phyloP scores from a whole-genome alignment of 768 basidiomycete genomes.

The Rhizopogon vesiculosus region DNA sequence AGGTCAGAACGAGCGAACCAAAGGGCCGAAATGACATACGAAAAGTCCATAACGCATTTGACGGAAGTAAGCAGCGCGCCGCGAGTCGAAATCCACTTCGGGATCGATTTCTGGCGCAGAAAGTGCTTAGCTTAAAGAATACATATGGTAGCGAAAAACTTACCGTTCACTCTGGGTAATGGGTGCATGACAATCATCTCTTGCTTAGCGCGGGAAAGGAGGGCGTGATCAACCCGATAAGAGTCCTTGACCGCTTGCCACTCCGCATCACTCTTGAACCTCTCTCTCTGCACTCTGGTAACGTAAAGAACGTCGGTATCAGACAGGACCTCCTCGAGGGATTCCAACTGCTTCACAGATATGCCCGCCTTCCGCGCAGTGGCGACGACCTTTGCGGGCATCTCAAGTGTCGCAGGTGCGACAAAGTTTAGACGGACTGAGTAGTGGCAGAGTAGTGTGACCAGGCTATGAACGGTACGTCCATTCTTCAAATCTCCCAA shows the following conservation, averaged over 20 bases:
- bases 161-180: constrained; percentile 87
- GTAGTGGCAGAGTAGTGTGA: constrained; percentile 88
- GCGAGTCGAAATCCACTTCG: constrained; percentile 94
- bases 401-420: constrained; percentile 76
- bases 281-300: constrained; percentile 93
- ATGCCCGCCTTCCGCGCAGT: constrained; percentile 83
- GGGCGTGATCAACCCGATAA: constrained; percentile 91
- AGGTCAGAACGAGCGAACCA: neutral
- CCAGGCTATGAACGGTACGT: constrained; percentile 94
- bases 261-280: constrained; percentile 76
- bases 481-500: constrained; percentile 98
- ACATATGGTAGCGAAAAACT: constrained; percentile 15
- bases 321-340: constrained; percentile 85
- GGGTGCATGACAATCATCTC: constrained; percentile 99
- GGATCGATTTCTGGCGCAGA: constrained; percentile 84
- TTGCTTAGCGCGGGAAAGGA: constrained; percentile 89
- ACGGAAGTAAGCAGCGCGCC: constrained; percentile 94
- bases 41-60: constrained; percentile 99
- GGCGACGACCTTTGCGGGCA: constrained; percentile 83
- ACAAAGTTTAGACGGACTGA: constrained; percentile 95
- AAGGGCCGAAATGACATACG: constrained; percentile 48
- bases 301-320: constrained; percentile 97
- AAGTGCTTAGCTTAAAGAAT: constrained; percentile 7
- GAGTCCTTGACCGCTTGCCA: constrained; percentile 91
- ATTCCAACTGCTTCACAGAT: constrained; percentile 73